Evolutionary conservation across 2,329 filamentous ascomycete species (phyloP).

Genomic region (Colletotrichum sp.): DNA sequence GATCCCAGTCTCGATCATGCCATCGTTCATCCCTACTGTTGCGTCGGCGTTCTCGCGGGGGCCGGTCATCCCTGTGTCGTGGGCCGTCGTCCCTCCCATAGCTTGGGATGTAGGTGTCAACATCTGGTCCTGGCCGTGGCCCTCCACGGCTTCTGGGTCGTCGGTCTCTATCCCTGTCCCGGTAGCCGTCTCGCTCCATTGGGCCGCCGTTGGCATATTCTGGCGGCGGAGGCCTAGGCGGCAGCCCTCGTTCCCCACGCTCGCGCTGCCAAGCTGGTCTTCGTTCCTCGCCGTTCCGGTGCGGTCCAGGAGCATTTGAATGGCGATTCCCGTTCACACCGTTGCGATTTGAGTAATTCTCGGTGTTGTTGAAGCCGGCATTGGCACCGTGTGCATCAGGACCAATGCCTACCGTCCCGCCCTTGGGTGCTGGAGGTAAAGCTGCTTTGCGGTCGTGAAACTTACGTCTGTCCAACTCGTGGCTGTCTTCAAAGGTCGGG

Average conservation of each 20-base stretch:
- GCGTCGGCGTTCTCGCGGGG: conserved; percentile 26
- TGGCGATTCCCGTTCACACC: conserved; percentile 53
- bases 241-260: conserved; percentile 55
- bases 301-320: conserved; percentile 36
- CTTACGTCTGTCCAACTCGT: conserved; percentile 93
- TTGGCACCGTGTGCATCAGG: conserved; percentile 52
- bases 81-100: conserved; percentile 42
- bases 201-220: conserved; percentile 38
- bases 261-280: conserved; percentile 62
- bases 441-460: conserved; percentile 85
- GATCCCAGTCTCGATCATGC: conserved; percentile 42
- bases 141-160: conserved; percentile 36
- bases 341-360: conserved; percentile 54
- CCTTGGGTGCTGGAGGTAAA: conserved; percentile 88
- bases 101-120: conserved; percentile 57
- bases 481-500: conserved; percentile 91
- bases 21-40: conserved; percentile 31
- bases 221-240: conserved; percentile 56
- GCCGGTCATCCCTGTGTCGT: conserved; percentile 30
- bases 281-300: conserved; percentile 44
- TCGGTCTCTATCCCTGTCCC: conserved; percentile 32
- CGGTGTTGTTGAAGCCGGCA: conserved; percentile 55
- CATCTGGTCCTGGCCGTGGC: conserved; percentile 34
- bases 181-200: conserved; percentile 44
- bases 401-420: conserved; percentile 85